A percentile compares a stretch with the other conserved stretches of the same genome.
Evolutionary conservation across 805 yeast genomes (phyloP).

Genomic region (Lipomyces spencermartinsiae): DNA sequence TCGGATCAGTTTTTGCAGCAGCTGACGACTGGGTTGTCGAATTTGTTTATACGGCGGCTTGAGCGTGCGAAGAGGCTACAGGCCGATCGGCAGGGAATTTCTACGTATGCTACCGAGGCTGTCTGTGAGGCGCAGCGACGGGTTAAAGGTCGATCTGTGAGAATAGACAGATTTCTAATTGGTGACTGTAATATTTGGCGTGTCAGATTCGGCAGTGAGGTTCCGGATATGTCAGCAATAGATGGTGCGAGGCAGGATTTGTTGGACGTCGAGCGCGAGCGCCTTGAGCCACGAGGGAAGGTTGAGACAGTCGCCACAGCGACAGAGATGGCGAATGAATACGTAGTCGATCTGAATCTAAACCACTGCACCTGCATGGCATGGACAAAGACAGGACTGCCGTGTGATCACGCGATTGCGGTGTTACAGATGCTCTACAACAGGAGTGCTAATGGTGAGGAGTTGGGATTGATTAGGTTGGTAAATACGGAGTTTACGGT

Average conservation of each 20-base stretch:
- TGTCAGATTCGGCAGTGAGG: constrained; percentile 12
- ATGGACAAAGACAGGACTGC: constrained; percentile 25
- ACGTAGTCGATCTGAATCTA: constrained; percentile 21
- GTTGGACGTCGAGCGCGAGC: too few relatives aligned
- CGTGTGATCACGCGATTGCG: constrained; percentile 30
- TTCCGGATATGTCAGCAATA: constrained; percentile 8
- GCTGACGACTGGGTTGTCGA: constrained; percentile 19
- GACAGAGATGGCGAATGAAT: constrained; percentile 17
- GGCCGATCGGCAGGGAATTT: constrained; percentile 4
- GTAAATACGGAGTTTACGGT: constrained; percentile 7
- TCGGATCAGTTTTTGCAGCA: constrained; percentile 23
- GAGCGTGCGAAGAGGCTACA: not conserved
- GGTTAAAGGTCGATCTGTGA: not conserved
- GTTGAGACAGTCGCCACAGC: too few relatives aligned
- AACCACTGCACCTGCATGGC: constrained; percentile 28
- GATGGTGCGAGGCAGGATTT: not conserved
- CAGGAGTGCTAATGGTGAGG: not conserved
- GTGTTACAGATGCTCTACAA: constrained; percentile 14
- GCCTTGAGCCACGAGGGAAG: too few relatives aligned
- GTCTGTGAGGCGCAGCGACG: not conserved
- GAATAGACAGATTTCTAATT: not conserved
- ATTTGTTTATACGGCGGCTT: constrained; percentile 14
- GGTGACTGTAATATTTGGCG: constrained; percentile 13
- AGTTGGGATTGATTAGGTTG: constrained; percentile 1
- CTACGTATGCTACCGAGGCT: constrained; percentile 14